These are phyloP conservation scores for Saitoella complicata DNA, from an alignment of 805 yeast genomes.

Conservation along the genomic window DNA sequence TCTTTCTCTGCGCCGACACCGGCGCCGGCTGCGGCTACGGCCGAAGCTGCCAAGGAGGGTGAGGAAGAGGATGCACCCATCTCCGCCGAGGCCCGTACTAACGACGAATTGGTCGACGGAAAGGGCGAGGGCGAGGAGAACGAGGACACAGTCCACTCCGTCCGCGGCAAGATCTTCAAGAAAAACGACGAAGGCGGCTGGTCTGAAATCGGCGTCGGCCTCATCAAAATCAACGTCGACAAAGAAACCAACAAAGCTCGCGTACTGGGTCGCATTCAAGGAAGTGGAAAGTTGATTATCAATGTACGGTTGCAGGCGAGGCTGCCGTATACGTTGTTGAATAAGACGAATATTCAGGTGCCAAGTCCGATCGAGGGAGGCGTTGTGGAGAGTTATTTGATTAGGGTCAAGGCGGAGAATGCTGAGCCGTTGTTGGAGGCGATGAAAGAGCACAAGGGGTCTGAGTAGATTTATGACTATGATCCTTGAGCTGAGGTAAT, in stretches of 20 bases:
- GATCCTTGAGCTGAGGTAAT: no score
- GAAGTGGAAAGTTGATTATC: neutral
- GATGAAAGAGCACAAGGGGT: no score
- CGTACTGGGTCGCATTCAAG: slow-evolving; percentile 1
- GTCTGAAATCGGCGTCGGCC: slow-evolving; percentile 2
- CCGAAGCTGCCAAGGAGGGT: neutral
- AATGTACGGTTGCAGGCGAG: neutral
- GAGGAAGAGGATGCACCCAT: neutral
- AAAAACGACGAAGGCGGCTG: neutral
- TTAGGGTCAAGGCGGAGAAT: no score
- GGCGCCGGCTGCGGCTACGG: neutral
- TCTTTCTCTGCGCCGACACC: neutral
- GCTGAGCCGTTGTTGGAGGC: no score
- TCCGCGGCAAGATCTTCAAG: neutral
- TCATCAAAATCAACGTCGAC: slow-evolving; percentile 1
- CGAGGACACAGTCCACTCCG: neutral
- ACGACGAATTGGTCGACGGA: neutral
- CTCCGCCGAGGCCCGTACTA: neutral
- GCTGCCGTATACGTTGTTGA: neutral
- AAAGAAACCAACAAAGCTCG: neutral
- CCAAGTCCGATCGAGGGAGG: no score
- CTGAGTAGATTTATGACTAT: no score
- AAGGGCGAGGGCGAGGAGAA: slow-evolving; percentile 3
- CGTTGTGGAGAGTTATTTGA: no score
- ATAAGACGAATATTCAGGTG: neutral